Conservation (phyloP, 2,329 filamentous ascomycete species). For the Fusarium hostae region DNA sequence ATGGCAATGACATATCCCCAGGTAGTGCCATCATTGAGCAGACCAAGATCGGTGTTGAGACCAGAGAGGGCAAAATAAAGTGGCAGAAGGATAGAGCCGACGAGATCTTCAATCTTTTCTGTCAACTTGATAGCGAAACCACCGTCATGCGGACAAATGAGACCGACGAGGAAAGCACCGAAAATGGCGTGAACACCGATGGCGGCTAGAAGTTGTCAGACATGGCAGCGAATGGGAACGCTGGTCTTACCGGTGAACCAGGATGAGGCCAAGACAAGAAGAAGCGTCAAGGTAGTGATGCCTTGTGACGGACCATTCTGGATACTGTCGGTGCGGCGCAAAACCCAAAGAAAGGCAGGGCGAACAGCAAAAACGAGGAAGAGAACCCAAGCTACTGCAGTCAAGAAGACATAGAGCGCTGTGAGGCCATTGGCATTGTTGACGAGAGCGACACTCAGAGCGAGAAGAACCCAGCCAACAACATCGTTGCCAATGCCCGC, state of each 20-base stretch:
- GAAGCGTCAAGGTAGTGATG: conserved; percentile 83
- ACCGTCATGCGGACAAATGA: conserved; percentile 90
- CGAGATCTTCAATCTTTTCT: conserved; percentile 93
- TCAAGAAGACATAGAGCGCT: conserved; percentile 85
- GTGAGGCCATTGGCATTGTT: conserved; percentile 86
- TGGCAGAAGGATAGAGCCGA: conserved; percentile 84
- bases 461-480: conserved; percentile 82
- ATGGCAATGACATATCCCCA: conserved; percentile 93
- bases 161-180: conserved; percentile 86
- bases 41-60: conserved; percentile 85
- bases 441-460: conserved; percentile 91
- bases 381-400: conserved; percentile 77
- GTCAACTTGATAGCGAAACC: conserved; percentile 92
- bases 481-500: conserved; percentile 93
- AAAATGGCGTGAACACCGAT: conserved; percentile 97
- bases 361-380: conserved; percentile 79
- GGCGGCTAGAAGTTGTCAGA: conserved; percentile 54
- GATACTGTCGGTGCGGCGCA: conserved; percentile 79
- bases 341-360: conserved; percentile 78
- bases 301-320: conserved; percentile 89
- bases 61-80: conserved; percentile 95
- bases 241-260: conserved; percentile 75
- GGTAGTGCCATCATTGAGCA: conserved; percentile 81
- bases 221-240: accelerated
- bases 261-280: conserved; percentile 80